Evolutionary conservation across 495 filamentous ascomycete species (phyloP), one percentile per base, ranked within the genome.

Genomic region (Halenospora varia): DNA sequence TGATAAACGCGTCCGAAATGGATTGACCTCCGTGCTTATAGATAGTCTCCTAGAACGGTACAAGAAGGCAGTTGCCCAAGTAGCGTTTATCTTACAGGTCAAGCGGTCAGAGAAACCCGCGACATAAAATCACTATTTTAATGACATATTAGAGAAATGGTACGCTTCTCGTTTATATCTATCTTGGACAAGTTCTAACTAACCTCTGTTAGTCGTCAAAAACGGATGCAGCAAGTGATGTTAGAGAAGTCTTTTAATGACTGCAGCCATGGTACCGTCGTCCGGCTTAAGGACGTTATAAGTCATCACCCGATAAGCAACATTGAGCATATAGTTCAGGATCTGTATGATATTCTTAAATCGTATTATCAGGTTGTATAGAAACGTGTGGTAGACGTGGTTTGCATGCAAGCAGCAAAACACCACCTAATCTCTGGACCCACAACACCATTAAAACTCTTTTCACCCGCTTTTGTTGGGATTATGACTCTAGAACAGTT

Each of bases 51-150:
- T 68, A 0, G 53, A 66, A 2, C 64, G 59, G 48, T 82, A 81
- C 50, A 62, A 60, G 26, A 50, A 41, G 10, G 70, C 73, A 1
- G 60, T 76, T 9, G 48, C 68, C 0, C 66, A 78, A 13, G 68
- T 67, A 3, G 24, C 60, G 0, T 76, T 76, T 50, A 50, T 84
- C 6, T 60, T 82, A 0, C 4, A 62, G 2, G 71, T 75, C 22
- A 76, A 82, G 56, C 60, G 69, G 3, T 50, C 51, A 2, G 72
- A 68, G 1, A 73, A 62, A 10, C 72, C 67, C 11, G 62, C 73
- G 52, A 82, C 77, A 0, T 48, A 68, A 13, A 77, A 82, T 57
- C 76, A 77, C 51, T 81, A 77, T 51, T 73, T 82, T 44, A 73
- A 69, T 42, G 71, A 78, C 1, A 77, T 73, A 44, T 60, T 82